Evolutionary conservation across 305 asterid genomes (phyloP).

Genomic region (Solanum hybrid): DNA sequence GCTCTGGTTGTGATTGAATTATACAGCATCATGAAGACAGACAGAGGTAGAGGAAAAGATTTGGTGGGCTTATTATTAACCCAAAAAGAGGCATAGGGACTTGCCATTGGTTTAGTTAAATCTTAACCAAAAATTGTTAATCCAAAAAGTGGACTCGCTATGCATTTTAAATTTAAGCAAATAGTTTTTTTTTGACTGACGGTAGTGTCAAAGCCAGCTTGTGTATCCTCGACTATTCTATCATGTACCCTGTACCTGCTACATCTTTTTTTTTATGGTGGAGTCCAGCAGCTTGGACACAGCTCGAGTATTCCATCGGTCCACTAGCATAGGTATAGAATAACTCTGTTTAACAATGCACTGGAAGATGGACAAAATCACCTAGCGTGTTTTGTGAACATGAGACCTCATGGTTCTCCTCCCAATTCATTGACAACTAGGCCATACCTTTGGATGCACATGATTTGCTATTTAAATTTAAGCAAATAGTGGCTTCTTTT

Average conservation of each 20-base stretch:
- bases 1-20: background rate
- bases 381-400: background rate
- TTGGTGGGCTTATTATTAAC: background rate
- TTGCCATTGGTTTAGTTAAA: background rate
- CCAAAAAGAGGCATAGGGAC: background rate
- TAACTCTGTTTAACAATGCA: background rate
- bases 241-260: background rate
- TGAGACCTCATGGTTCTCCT: background rate
- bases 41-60: background rate
- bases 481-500: background rate
- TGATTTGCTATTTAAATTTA: background rate
- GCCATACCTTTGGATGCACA: background rate
- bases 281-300: background rate
- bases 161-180: background rate
- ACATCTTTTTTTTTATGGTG: background rate
- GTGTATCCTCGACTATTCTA: background rate
- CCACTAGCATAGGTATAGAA: background rate
- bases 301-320: background rate
- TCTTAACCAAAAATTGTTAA: background rate
- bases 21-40: background rate
- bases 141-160: background rate
- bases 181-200: background rate
- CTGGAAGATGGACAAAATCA: background rate
- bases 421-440: background rate
- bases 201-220: background rate